Evolutionary conservation across 2,329 filamentous ascomycete genomes (phyloP).

Genomic region (Hortaea werneckii): DNA sequence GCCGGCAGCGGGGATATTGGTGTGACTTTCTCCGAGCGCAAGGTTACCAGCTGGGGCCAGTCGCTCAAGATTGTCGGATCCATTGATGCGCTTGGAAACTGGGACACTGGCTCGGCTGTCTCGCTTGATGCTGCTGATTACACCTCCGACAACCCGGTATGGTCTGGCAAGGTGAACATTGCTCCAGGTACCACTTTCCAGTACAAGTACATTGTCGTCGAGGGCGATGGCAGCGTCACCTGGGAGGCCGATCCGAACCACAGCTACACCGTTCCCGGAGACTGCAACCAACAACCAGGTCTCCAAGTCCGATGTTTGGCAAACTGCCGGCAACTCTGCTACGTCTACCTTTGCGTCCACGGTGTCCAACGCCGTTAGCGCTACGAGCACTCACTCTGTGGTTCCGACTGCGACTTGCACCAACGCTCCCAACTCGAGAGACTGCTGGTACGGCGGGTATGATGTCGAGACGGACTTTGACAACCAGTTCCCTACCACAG

Average conservation of each 20-base stretch:
- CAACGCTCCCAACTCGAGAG: conserved; percentile 17
- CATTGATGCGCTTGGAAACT: conserved; percentile 48
- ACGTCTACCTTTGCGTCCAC: conserved; percentile 5
- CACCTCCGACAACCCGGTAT: conserved; percentile 49
- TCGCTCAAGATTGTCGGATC: conserved; percentile 57
- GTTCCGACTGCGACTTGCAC: conserved; percentile 18
- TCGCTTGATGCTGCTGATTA: conserved; percentile 51
- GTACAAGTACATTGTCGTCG: conserved; percentile 55
- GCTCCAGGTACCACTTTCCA: conserved; percentile 44
- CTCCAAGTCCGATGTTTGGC: conserved; percentile 30
- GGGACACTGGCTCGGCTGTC: conserved; percentile 46
- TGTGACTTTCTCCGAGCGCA: conserved; percentile 53
- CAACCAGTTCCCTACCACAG: conserved; percentile 22
- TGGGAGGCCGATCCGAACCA: conserved; percentile 55
- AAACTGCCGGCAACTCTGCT: conserved; percentile 3
- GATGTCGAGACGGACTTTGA: conserved; percentile 27
- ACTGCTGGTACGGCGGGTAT: conserved; percentile 20
- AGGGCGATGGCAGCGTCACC: conserved; percentile 41
- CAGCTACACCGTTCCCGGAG: conserved; percentile 28
- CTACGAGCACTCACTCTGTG: conserved; percentile 8
- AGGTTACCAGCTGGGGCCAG: conserved; percentile 50
- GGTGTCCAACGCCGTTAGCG: conserved; percentile 6
- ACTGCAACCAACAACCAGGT: conserved; percentile 17
- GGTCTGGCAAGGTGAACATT: conserved; percentile 48
- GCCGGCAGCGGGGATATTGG: conserved; percentile 16